Conservation (phyloP, 352 stramenopile species). For the Globisporangium barbulae region DNA sequence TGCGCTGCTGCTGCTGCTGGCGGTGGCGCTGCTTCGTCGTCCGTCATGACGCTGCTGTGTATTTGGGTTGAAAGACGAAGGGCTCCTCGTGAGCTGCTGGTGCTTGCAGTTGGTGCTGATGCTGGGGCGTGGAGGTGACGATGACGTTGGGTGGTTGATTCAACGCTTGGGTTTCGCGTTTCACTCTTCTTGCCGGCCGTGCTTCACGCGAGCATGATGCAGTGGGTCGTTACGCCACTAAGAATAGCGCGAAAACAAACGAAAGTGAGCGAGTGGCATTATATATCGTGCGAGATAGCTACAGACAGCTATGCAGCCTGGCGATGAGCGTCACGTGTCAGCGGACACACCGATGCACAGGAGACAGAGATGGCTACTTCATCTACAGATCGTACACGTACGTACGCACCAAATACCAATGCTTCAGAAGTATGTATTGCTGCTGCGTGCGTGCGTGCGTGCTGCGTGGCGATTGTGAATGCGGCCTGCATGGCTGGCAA, state of each 20-base stretch:
- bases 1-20: neutral
- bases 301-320: neutral
- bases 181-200: neutral
- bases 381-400: neutral
- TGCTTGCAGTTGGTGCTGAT: neutral
- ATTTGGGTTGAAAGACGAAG: neutral
- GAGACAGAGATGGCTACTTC: neutral
- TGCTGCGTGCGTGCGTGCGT: neutral
- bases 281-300: neutral
- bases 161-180: constrained; percentile 4
- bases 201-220: neutral
- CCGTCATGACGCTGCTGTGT: constrained; percentile 10
- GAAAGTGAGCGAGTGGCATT: neutral
- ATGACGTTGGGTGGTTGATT: neutral
- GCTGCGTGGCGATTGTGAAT: neutral
- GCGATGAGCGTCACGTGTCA: neutral
- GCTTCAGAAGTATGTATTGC: neutral
- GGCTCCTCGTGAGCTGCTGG: neutral
- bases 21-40: constrained; percentile 13
- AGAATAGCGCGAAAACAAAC: neutral
- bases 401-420: neutral
- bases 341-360: neutral
- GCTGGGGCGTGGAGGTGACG: neutral
- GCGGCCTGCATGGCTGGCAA: constrained; percentile 1
- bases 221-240: constrained; percentile 3